Conservation (phyloP, 345 rosid genomes). For the Acer saccharum region DNA sequence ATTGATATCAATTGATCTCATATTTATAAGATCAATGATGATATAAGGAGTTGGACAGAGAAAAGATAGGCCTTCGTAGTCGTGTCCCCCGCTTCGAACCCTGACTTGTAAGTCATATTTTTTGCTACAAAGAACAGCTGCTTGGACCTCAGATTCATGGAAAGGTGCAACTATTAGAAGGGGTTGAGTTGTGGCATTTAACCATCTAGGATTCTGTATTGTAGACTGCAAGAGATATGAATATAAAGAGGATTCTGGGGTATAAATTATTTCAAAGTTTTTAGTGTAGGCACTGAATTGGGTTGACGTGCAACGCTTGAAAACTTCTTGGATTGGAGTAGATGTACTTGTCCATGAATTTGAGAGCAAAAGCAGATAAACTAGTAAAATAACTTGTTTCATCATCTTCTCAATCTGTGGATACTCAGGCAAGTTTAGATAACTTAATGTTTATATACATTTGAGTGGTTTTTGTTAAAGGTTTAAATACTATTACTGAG, state of each 20-base stretch:
- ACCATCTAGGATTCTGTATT: slow-evolving; percentile 41
- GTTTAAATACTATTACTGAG: too few species aligned
- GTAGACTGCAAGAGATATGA: slow-evolving; percentile 29
- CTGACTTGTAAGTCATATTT: slow-evolving; percentile 36
- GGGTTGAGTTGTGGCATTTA: slow-evolving; percentile 31
- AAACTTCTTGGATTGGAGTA: slow-evolving; percentile 13
- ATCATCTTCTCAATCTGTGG: neutral
- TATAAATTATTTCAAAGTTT: slow-evolving; percentile 33
- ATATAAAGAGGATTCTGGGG: slow-evolving; percentile 34
- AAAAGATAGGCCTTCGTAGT: slow-evolving; percentile 59
- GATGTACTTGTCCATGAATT: neutral
- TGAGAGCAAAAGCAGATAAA: slow-evolving; percentile 25
- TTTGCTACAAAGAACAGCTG: slow-evolving; percentile 39
- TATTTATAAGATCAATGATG: slow-evolving; percentile 44
- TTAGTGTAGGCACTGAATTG: slow-evolving; percentile 25
- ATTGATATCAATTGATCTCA: slow-evolving; percentile 30
- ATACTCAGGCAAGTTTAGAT: neutral
- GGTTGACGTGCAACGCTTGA: slow-evolving; percentile 39
- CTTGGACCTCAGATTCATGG: slow-evolving; percentile 45
- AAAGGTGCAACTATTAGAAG: slow-evolving; percentile 40
- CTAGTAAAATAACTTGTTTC: slow-evolving; percentile 10
- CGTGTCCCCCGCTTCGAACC: slow-evolving; percentile 60
- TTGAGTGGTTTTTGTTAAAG: neutral
- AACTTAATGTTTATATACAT: neutral
- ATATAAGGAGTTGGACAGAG: slow-evolving; percentile 35